These are phyloP conservation scores for Mycosphaerelloides madeirae DNA, from an alignment of 2,329 filamentous ascomycete genomes.

Conservation along the genomic window DNA sequence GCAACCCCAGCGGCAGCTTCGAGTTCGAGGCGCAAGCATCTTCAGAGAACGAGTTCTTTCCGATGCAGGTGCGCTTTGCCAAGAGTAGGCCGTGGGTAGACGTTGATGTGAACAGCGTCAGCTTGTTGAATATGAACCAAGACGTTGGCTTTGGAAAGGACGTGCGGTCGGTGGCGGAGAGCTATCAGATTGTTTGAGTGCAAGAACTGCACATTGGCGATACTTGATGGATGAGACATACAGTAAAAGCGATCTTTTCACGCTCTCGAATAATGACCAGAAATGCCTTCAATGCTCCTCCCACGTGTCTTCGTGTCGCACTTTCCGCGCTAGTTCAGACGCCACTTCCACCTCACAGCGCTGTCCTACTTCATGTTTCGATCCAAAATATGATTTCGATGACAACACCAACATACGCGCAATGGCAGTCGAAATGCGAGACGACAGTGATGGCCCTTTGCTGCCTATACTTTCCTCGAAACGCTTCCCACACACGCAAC, in stretches of 20 bases:
- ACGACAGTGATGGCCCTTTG: neutral
- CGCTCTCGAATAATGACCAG: too few species aligned
- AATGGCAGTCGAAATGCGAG: neutral
- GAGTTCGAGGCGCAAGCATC: slow-evolving; percentile 89
- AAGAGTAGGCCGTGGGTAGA: slow-evolving; percentile 85
- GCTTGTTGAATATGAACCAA: slow-evolving; percentile 68
- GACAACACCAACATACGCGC: neutral
- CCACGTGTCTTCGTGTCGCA: neutral
- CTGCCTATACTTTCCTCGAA: slow-evolving; percentile 46
- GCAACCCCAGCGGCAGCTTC: slow-evolving; percentile 79
- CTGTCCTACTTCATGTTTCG: neutral
- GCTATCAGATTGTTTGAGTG: slow-evolving; percentile 67
- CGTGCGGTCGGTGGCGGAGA: slow-evolving; percentile 69
- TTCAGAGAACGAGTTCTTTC: slow-evolving; percentile 95
- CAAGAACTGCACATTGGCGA: too few species aligned
- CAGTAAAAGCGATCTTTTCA: too few species aligned
- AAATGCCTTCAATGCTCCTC: too few species aligned
- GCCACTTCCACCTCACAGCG: neutral
- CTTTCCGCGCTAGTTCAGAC: neutral
- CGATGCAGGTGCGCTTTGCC: slow-evolving; percentile 85
- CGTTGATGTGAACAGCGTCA: slow-evolving; percentile 80
- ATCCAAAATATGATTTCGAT: neutral
- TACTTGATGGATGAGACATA: too few species aligned
- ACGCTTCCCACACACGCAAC: slow-evolving; percentile 45
- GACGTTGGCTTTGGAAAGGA: slow-evolving; percentile 80